Percentiles rank a stretch among this genome's conserved stretches.
Conservation (phyloP, 2,329 filamentous ascomycete genomes). For the Beauveria medogensis region DNA sequence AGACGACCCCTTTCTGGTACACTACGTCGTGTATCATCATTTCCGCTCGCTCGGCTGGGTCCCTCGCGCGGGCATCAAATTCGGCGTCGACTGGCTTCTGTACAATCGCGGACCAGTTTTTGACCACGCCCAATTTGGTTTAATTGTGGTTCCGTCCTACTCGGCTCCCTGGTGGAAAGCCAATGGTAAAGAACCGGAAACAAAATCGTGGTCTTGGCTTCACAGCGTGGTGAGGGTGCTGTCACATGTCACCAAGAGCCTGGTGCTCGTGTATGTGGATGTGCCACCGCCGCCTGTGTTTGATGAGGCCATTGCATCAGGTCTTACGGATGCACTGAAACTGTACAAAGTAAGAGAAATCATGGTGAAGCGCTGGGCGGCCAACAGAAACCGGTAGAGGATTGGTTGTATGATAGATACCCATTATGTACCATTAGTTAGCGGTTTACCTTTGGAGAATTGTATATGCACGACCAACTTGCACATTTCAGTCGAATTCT, state of each 20-base stretch:
- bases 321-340: slow-evolving; percentile 56
- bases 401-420: slow-evolving; percentile 9
- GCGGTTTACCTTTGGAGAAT: background rate
- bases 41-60: slow-evolving; percentile 96
- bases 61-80: slow-evolving; percentile 85
- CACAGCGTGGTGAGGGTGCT: slow-evolving; percentile 87
- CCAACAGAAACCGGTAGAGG: slow-evolving; percentile 57
- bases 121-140: slow-evolving; percentile 86
- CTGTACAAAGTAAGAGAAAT: slow-evolving; percentile 74
- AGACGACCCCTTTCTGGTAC: slow-evolving; percentile 77
- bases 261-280: slow-evolving; percentile 87
- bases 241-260: slow-evolving; percentile 79
- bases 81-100: slow-evolving; percentile 88
- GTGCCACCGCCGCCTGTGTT: slow-evolving; percentile 60
- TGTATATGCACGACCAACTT: background rate
- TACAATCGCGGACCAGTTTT: slow-evolving; percentile 92
- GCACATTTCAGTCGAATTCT: background rate
- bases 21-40: slow-evolving; percentile 90
- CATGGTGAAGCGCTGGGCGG: slow-evolving; percentile 73
- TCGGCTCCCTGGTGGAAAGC: slow-evolving; percentile 63
- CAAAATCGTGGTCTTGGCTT: slow-evolving; percentile 68
- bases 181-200: slow-evolving; percentile 40
- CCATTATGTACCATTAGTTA: slow-evolving; percentile 7
- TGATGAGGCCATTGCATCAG: slow-evolving; percentile 35
- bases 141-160: slow-evolving; percentile 79